Percentiles rank a stretch among this genome's conserved stretches.
Conservation (phyloP, 1,139 yeast species). For the Hyphopichia burtonii region DNA sequence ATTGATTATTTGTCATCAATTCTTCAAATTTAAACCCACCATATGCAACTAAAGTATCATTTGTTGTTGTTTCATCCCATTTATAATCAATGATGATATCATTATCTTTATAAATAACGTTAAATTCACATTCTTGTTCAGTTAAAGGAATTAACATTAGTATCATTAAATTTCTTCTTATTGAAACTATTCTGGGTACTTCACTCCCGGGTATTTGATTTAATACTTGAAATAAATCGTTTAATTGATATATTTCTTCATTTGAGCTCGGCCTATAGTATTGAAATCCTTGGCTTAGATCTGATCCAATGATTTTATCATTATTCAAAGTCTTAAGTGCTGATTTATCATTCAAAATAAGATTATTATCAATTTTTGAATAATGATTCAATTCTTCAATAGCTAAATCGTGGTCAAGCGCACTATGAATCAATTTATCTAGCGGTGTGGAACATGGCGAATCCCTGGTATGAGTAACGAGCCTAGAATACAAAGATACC, state of each 20-base stretch:
- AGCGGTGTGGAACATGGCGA: too few species aligned
- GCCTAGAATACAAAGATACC: too few species aligned
- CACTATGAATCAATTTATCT: not conserved
- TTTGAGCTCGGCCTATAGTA: not conserved
- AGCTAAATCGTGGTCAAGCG: not conserved
- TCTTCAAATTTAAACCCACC: constrained; percentile 1
- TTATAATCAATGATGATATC: not conserved
- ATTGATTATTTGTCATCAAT: not conserved
- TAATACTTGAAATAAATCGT: not conserved
- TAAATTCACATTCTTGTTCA: not conserved
- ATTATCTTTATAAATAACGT: not conserved
- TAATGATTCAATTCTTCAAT: not conserved
- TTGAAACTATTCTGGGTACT: not conserved
- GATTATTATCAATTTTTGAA: not conserved
- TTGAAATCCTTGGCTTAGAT: not conserved
- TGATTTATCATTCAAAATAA: not conserved
- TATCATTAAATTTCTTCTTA: constrained; percentile 1
- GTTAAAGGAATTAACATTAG: constrained; percentile 1
- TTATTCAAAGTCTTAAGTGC: not conserved
- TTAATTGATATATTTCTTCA: not conserved
- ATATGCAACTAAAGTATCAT: not conserved
- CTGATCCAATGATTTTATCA: not conserved
- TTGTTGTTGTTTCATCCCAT: not conserved
- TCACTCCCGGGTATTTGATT: not conserved
- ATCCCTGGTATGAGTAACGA: too few species aligned